Conservation (phyloP, 225 moss, liverwort and hornwort genomes). For the Thuidium tamariscinum region DNA sequence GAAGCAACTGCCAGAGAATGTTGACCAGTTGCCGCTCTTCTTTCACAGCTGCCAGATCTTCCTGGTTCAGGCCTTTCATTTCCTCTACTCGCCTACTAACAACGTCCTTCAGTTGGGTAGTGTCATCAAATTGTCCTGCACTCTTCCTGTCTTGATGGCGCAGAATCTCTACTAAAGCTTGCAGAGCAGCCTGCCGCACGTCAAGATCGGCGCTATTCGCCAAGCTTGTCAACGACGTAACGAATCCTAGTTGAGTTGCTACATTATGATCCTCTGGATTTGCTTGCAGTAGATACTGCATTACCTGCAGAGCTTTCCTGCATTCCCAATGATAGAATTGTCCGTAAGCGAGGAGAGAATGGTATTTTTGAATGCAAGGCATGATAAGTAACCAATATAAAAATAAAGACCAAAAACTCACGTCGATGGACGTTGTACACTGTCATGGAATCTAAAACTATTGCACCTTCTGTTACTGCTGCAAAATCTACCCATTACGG, state of each 20-base stretch:
- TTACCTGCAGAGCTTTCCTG: conserved; percentile 85
- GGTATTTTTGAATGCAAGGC: neutral
- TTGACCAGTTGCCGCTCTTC: conserved; percentile 68
- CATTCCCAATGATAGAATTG: neutral
- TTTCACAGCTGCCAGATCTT: conserved; percentile 60
- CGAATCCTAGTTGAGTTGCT: conserved; percentile 56
- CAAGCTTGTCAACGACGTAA: conserved; percentile 42
- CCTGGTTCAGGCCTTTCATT: conserved; percentile 33
- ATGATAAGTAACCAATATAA: neutral
- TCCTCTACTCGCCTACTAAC: conserved; percentile 49
- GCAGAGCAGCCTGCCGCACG: conserved; percentile 65
- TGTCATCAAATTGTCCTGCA: conserved; percentile 28
- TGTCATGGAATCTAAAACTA: neutral
- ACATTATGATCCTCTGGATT: conserved; percentile 60
- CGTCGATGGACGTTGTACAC: neutral
- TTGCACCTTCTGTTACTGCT: neutral
- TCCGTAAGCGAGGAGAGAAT: neutral
- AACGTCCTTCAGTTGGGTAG: conserved; percentile 38
- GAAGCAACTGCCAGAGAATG: conserved; percentile 52
- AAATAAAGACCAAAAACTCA: neutral
- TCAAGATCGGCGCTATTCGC: conserved; percentile 51
- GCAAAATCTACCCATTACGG: neutral
- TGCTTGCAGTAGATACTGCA: conserved; percentile 75
- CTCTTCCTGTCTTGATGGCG: conserved; percentile 14
- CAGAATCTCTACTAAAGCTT: conserved; percentile 52